phyloP scores from a whole-genome alignment of 352 stramenopile species.

The Pythium volutum region DNA sequence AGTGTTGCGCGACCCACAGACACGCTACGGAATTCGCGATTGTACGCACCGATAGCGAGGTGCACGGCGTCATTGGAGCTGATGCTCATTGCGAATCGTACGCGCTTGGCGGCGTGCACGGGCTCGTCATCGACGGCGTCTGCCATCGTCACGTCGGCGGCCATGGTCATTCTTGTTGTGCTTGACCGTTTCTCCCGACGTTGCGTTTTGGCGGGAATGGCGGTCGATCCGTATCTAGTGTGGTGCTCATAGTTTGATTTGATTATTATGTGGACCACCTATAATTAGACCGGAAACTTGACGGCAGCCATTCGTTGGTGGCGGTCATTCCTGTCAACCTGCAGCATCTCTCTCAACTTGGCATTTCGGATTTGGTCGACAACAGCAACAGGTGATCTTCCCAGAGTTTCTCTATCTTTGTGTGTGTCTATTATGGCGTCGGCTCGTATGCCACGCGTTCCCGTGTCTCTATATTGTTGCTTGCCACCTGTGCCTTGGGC shows the following conservation, averaged over 20 bases:
- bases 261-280: conserved; percentile 25
- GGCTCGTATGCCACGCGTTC: not conserved
- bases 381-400: not conserved
- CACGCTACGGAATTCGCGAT: not conserved
- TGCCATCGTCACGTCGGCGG: conserved; percentile 24
- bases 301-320: conserved; percentile 5
- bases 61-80: conserved; percentile 50
- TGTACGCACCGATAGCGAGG: conserved; percentile 50
- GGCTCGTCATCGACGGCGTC: conserved; percentile 11
- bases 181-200: not conserved
- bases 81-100: conserved; percentile 50
- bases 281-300: not conserved
- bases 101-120: conserved; percentile 43
- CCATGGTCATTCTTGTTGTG: conserved; percentile 2
- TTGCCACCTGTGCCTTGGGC: conserved; percentile 77
- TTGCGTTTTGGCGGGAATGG: conserved; percentile 17
- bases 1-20: not conserved
- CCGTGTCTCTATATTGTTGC: conserved; percentile 71
- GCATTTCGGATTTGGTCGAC: conserved; percentile 5
- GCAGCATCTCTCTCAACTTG: not conserved
- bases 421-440: not conserved
- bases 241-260: conserved; percentile 5
- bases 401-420: not conserved
- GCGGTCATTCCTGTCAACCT: not conserved
- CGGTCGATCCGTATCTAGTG: not conserved